Evolutionary conservation across 2,329 filamentous ascomycete genomes (phyloP).

Genomic region (Aspergillus arachidicola): DNA sequence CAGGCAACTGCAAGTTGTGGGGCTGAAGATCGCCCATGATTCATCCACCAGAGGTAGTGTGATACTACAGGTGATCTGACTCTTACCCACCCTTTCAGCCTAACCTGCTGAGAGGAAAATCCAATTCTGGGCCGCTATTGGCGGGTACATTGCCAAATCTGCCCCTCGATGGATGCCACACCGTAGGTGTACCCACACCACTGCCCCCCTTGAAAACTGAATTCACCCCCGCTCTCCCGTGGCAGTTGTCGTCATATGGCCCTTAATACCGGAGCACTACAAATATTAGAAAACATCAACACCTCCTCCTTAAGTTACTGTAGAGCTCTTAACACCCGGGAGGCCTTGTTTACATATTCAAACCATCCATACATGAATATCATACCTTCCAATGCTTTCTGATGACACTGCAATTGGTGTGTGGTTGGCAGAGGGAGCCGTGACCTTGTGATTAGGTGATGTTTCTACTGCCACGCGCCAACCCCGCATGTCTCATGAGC

Average conservation of each 20-base stretch:
- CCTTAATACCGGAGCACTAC: neutral
- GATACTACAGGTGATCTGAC: constrained; percentile 6
- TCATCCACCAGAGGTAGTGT: constrained; percentile 7
- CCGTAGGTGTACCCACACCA: constrained; percentile 2
- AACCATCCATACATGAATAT: constrained; percentile 14
- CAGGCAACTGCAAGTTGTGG: constrained; percentile 12
- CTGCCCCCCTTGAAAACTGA: constrained; percentile 1
- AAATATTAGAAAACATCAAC: neutral
- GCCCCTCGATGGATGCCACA: constrained; percentile 14
- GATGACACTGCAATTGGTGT: constrained; percentile 11
- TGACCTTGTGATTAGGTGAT: constrained; percentile 5
- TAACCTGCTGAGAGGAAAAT: constrained; percentile 11
- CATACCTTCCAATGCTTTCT: constrained; percentile 5
- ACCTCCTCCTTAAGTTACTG: neutral
- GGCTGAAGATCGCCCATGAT: constrained; percentile 8
- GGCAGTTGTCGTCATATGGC: constrained; percentile 24
- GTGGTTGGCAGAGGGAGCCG: neutral
- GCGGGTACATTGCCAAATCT: constrained; percentile 12
- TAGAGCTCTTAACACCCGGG: neutral
- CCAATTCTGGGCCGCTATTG: constrained; percentile 15
- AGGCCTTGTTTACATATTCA: neutral
- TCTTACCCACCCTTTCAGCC: constrained; percentile 8
- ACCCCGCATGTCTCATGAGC: constrained; percentile 29
- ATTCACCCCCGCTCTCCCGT: constrained; percentile 17
- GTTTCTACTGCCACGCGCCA: constrained; percentile 24